These are phyloP conservation scores for Rusavskia elegans DNA, from an alignment of 495 filamentous ascomycete species.

Conservation along the genomic window DNA sequence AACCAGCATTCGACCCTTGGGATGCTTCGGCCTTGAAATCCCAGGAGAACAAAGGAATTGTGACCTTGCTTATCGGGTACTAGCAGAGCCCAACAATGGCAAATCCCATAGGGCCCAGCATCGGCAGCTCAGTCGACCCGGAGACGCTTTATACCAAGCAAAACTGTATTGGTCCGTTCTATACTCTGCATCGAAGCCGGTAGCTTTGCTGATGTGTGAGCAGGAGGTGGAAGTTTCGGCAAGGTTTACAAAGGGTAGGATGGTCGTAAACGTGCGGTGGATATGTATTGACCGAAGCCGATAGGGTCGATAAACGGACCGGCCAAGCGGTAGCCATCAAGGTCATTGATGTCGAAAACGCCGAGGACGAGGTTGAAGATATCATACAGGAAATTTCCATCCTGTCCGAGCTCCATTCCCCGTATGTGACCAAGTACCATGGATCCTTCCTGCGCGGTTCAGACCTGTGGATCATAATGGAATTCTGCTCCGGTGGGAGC, in stretches of 20 bases:
- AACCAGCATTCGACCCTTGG: too few species aligned
- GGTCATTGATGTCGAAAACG: slow-evolving; percentile 93
- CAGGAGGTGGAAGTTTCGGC: slow-evolving; percentile 80
- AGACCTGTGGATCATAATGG: slow-evolving; percentile 96
- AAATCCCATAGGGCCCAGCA: slow-evolving; percentile 2
- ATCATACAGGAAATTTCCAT: slow-evolving; percentile 98
- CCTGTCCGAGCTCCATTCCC: slow-evolving; percentile 81
- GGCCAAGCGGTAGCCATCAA: slow-evolving; percentile 88
- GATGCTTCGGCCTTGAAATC: too few species aligned
- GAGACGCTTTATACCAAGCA: slow-evolving; percentile 85
- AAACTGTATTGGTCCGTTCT: slow-evolving; percentile 69
- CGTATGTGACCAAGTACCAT: slow-evolving; percentile 92
- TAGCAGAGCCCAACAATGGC: not conserved
- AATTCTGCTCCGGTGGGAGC: slow-evolving; percentile 85
- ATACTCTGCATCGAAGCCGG: not conserved
- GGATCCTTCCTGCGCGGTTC: slow-evolving; percentile 91
- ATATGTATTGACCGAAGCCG: not conserved
- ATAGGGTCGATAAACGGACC: slow-evolving; percentile 66
- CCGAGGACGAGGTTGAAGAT: slow-evolving; percentile 96
- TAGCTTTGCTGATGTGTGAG: not conserved
- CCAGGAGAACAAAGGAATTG: too few species aligned
- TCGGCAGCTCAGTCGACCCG: slow-evolving; percentile 42
- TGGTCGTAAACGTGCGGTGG: not conserved
- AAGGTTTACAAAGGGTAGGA: slow-evolving; percentile 87
- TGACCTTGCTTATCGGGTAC: too few species aligned